Conservation (phyloP, 495 filamentous ascomycete species). For the Tuber microsphaerosporum region DNA sequence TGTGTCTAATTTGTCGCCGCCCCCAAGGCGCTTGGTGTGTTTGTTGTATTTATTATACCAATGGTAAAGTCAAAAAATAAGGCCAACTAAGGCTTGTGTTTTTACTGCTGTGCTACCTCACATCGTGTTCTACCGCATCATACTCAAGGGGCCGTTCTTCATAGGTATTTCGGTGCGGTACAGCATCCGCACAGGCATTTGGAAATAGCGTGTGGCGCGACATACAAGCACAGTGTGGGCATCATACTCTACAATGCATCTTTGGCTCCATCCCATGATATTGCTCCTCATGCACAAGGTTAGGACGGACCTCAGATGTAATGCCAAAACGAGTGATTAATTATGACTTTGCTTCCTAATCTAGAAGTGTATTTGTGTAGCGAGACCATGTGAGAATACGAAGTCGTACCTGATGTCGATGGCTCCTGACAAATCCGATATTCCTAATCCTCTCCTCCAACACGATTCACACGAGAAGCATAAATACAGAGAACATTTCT, state of each 20-base stretch:
- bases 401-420: neutral
- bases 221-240: neutral
- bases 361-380: neutral
- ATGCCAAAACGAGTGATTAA: neutral
- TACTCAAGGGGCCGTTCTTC: neutral
- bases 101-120: neutral
- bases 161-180: neutral
- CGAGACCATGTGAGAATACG: neutral
- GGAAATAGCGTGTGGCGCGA: neutral
- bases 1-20: neutral
- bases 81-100: neutral
- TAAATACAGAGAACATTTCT: neutral
- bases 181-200: neutral
- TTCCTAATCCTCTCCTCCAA: neutral
- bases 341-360: neutral
- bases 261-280: neutral
- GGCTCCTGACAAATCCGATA: neutral
- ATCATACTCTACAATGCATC: neutral
- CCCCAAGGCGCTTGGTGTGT: neutral
- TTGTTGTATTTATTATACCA: neutral
- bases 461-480: neutral
- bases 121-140: neutral
- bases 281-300: neutral
- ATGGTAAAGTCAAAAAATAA: neutral
- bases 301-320: neutral